These are phyloP conservation scores for Suillus discolor DNA, from an alignment of 768 basidiomycete genomes.

Conservation along the genomic window DNA sequence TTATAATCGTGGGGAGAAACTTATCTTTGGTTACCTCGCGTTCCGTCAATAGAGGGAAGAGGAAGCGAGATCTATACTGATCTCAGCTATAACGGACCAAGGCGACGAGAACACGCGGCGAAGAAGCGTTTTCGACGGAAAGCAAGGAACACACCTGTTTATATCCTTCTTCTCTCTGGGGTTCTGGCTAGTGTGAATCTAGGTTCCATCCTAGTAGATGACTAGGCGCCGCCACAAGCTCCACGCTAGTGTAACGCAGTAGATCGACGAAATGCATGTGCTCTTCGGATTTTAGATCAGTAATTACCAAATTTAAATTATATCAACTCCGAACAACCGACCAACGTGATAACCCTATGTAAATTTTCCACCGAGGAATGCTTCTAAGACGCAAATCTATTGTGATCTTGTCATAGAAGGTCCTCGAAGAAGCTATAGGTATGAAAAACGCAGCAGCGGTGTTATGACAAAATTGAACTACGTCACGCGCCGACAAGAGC, in stretches of 20 bases:
- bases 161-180: slow-evolving; percentile 1
- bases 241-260: neutral
- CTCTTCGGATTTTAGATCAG: neutral
- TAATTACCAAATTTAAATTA: too few species aligned
- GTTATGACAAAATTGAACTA: slow-evolving; percentile 4
- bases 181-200: neutral
- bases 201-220: neutral
- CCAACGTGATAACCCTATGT: neutral
- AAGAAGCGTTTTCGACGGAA: slow-evolving; percentile 7
- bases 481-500: neutral
- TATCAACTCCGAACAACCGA: neutral
- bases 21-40: slow-evolving; percentile 8
- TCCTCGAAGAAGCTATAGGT: neutral
- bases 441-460: neutral
- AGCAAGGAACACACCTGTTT: slow-evolving; percentile 9
- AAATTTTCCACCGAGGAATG: neutral
- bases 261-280: neutral
- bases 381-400: neutral
- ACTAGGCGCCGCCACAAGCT: neutral
- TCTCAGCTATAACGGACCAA: slow-evolving; percentile 7
- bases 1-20: slow-evolving; percentile 7
- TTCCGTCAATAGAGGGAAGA: slow-evolving; percentile 6
- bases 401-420: neutral
- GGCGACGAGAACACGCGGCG: slow-evolving; percentile 4
- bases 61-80: slow-evolving; percentile 7